Evolutionary conservation across 805 yeast species (phyloP), one percentile per base, ranked within the genome.

Genomic region (Ogataea zsoltii): DNA sequence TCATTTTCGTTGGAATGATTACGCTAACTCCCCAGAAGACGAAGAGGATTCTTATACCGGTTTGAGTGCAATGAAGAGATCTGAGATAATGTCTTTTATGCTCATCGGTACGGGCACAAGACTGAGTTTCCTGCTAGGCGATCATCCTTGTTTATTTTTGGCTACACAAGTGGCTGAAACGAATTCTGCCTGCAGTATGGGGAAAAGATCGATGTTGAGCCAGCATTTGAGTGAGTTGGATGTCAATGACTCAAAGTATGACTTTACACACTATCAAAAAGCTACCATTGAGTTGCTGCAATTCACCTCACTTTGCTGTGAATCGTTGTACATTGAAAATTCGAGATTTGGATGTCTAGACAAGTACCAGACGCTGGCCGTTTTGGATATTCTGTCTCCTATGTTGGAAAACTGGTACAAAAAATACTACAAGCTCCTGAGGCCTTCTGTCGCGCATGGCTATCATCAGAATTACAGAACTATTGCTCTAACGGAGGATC

Each of bases 61-160:
- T 0, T 67, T 88, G 36, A 88, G 88, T 25, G 95, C 96, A 1
- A 81, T 90, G 79, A 74, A 95, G 55, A 71, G 96, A 57, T 83
- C 91, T 50, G 91, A 88, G 62, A 74, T 96, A 32, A 86, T 89
- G 90, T 85, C 96, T 0, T 91, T 96, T 92, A 86, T 90, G 94
- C 76, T 89, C 49, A 82, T 88, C 38, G 97, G 97, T 2, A 81
- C 88, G 2, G 91, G 95, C 0, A 85, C 88, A 2, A 72, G 97
- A 45, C 67, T 91, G 33, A 94, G 96, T 3, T 96, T 88, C 61
- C 77, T 89, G 55, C 79, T 88, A 70, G 88, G 86, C 35, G 77
- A 80, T 15, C 80, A 86, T 48, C 74, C 90, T 9, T 77, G 84
- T 54, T 79, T 90, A 5, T 87, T 85, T 58, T 68, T 90, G 44